These are phyloP conservation scores for Calonectria ilicicola DNA, from an alignment of 2,329 filamentous ascomycete genomes.

Conservation along the genomic window DNA sequence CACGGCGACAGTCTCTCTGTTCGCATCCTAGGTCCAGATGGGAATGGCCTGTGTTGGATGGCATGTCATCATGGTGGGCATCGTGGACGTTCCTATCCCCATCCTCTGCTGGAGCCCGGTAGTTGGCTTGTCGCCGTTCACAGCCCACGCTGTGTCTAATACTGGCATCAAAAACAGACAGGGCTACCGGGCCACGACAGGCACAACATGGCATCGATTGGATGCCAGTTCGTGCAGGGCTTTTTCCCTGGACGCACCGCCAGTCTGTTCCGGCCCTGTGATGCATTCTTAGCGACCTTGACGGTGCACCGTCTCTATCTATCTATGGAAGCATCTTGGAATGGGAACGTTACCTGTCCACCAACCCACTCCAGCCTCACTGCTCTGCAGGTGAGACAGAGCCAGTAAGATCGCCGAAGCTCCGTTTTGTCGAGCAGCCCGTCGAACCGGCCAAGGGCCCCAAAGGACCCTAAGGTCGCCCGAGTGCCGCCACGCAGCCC, in stretches of 20 bases:
- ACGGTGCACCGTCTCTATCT: constrained; percentile 18
- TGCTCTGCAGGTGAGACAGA: constrained; percentile 37
- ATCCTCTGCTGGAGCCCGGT: background rate
- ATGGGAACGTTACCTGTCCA: constrained; percentile 30
- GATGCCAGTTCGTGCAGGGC: constrained; percentile 12
- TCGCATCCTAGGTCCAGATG: constrained; percentile 5
- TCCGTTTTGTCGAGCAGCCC: constrained; percentile 13
- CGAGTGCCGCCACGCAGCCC: constrained; percentile 17
- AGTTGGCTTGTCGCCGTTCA: constrained; percentile 16
- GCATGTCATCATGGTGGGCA: constrained; percentile 14
- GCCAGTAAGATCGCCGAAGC: constrained; percentile 27
- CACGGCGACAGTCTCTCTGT: background rate
- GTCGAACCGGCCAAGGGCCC: constrained; percentile 15
- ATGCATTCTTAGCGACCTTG: constrained; percentile 23
- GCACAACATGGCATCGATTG: constrained; percentile 24
- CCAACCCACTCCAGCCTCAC: constrained; percentile 27
- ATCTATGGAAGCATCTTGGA: constrained; percentile 30
- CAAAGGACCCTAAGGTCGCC: constrained; percentile 4
- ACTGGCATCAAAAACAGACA: constrained; percentile 17
- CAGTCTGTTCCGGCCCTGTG: constrained; percentile 8
- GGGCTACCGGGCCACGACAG: constrained; percentile 13
- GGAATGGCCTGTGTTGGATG: constrained; percentile 2
- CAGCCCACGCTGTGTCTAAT: constrained; percentile 24
- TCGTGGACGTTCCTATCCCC: background rate
- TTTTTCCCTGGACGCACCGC: constrained; percentile 1